These are phyloP conservation scores for Xerocomellus dryophilus DNA, from an alignment of 768 basidiomycete species.

Conservation along the genomic window DNA sequence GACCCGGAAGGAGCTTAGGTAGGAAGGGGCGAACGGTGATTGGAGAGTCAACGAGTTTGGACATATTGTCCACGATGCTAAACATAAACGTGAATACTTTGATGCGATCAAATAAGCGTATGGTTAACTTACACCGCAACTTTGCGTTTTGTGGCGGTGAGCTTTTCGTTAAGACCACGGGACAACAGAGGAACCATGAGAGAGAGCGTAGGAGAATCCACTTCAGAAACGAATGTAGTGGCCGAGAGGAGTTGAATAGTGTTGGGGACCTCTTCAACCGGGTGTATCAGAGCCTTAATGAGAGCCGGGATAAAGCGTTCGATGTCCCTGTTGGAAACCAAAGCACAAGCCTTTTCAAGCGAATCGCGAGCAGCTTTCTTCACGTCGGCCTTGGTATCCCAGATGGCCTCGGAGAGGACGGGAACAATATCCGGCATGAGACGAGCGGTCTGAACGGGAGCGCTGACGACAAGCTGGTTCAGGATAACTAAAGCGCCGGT, in stretches of 20 bases:
- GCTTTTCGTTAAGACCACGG: slow-evolving; percentile 91
- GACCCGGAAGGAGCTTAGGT: slow-evolving; percentile 90
- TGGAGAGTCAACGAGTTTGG: slow-evolving; percentile 94
- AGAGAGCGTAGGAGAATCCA: slow-evolving; percentile 94
- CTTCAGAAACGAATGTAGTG: slow-evolving; percentile 99
- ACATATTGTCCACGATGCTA: slow-evolving; percentile 97
- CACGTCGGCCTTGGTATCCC: slow-evolving; percentile 98
- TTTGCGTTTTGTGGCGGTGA: slow-evolving; percentile 95
- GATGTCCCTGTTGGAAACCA: slow-evolving; percentile 98
- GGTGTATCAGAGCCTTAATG: slow-evolving; percentile 97
- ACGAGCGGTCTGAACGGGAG: slow-evolving; percentile 78
- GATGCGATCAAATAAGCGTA: slow-evolving; percentile 8
- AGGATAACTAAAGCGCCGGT: slow-evolving; percentile 78
- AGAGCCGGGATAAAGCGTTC: slow-evolving; percentile 96
- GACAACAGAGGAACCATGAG: slow-evolving; percentile 95
- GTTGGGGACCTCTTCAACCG: slow-evolving; percentile 97
- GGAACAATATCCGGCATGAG: slow-evolving; percentile 96
- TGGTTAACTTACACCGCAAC: slow-evolving; percentile 80
- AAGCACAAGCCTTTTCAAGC: slow-evolving; percentile 89
- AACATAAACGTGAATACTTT: slow-evolving; percentile 19
- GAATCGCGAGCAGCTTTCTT: slow-evolving; percentile 97
- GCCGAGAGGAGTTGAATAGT: slow-evolving; percentile 94
- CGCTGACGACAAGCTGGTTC: slow-evolving; percentile 82
- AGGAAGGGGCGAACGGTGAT: slow-evolving; percentile 96
- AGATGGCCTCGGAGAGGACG: slow-evolving; percentile 91